These are phyloP conservation scores for Magnusiomyces magnusii DNA, from an alignment of 1,139 yeast genomes.

Conservation along the genomic window DNA sequence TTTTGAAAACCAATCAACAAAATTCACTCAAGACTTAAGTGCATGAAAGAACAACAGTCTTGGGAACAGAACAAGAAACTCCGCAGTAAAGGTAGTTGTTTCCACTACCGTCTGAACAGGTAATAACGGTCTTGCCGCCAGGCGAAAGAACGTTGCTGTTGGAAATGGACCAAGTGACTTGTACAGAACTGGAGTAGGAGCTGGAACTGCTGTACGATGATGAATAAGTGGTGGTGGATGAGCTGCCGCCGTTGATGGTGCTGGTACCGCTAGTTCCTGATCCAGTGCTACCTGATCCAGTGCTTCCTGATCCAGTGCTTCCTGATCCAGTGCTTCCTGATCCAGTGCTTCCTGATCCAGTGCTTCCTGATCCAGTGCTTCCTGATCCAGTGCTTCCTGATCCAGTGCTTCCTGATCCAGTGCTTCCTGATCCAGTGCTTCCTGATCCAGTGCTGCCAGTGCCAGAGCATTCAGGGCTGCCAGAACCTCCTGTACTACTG, in stretches of 20 bases:
- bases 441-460: not conserved
- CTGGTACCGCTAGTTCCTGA: not conserved
- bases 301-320: not conserved
- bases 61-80: not conserved
- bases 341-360: not conserved
- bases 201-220: not conserved
- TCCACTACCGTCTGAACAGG: not conserved
- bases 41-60: not conserved
- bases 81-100: not conserved
- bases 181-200: not conserved
- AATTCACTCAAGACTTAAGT: too few species aligned
- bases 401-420: not conserved
- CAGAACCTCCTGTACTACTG: not conserved
- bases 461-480: not conserved
- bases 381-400: constrained; percentile 4
- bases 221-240: not conserved
- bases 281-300: not conserved
- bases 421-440: not conserved
- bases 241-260: not conserved
- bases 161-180: not conserved
- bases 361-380: not conserved
- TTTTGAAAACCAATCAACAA: too few species aligned
- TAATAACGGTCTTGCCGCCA: not conserved
- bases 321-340: not conserved
- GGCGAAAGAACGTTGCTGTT: not conserved